Evolutionary conservation across 1,284 basidiomycete genomes (phyloP).

Genomic region (Bondarzewia mesenterica): DNA sequence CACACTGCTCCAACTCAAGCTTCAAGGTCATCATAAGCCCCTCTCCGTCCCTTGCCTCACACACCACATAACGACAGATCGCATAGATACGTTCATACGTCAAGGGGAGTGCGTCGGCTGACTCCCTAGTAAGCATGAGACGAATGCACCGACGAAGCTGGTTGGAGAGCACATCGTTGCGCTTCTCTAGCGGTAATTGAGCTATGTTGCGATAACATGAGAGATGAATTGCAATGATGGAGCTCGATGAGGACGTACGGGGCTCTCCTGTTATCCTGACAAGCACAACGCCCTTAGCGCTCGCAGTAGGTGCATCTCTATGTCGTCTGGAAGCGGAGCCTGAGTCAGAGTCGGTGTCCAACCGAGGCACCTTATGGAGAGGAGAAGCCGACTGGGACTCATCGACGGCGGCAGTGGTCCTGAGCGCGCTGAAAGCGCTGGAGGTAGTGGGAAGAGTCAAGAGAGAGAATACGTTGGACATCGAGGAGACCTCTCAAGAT

Average conservation of each 20-base stretch:
- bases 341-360: slow-evolving; percentile 54
- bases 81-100: slow-evolving; percentile 50
- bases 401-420: slow-evolving; percentile 20
- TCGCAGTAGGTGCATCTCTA: slow-evolving; percentile 1
- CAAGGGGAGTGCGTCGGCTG: slow-evolving; percentile 26
- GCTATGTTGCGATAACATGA: slow-evolving; percentile 9
- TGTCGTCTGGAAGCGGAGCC: slow-evolving; percentile 45
- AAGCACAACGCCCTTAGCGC: slow-evolving; percentile 1
- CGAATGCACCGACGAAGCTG: slow-evolving; percentile 36
- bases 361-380: slow-evolving; percentile 58
- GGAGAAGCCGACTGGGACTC: slow-evolving; percentile 42
- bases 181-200: slow-evolving; percentile 7
- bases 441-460: slow-evolving; percentile 48
- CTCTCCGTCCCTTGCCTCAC: slow-evolving; percentile 41
- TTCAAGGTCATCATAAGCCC: slow-evolving; percentile 43
- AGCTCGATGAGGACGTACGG: background rate
- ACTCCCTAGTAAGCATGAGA: slow-evolving; percentile 31
- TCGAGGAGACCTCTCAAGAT: too few relatives aligned
- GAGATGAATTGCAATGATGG: background rate
- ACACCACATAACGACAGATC: slow-evolving; percentile 47
- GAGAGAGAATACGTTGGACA: slow-evolving; percentile 17
- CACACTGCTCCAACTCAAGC: slow-evolving; percentile 46
- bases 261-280: slow-evolving; percentile 3
- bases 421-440: slow-evolving; percentile 39
- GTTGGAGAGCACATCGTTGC: slow-evolving; percentile 17